phyloP scores from a whole-genome alignment of 129 eudicot genomes.

The Flaveria trinervia region DNA sequence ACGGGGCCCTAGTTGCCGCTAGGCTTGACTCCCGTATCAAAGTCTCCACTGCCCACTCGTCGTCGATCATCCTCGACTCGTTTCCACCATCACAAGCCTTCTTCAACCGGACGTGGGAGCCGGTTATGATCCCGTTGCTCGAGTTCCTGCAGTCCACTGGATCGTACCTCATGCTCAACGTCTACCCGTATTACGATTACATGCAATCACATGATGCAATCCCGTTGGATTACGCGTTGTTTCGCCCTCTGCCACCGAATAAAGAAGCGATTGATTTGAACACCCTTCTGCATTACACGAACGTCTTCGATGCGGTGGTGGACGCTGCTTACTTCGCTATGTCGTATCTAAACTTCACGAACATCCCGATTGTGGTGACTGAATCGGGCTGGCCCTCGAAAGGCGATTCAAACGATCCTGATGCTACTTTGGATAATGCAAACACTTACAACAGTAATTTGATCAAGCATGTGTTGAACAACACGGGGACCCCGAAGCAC shows the following conservation, averaged over 20 bases:
- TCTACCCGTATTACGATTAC: conserved; percentile 80
- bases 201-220: conserved; percentile 74
- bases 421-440: conserved; percentile 76
- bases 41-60: conserved; percentile 72
- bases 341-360: conserved; percentile 70
- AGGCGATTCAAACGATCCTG: conserved; percentile 72
- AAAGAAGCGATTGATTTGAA: conserved; percentile 85
- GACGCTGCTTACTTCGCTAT: conserved; percentile 92
- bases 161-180: conserved; percentile 67
- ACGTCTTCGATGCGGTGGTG: conserved; percentile 76
- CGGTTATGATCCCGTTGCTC: conserved; percentile 64
- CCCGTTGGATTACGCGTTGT: conserved; percentile 84
- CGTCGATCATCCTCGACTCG: conserved; percentile 76
- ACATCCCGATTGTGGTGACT: conserved; percentile 69
- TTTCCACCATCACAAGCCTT: conserved; percentile 93
- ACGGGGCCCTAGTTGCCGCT: conserved; percentile 79
- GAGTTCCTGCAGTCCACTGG: conserved; percentile 65
- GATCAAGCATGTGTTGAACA: conserved; percentile 61
- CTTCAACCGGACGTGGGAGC: conserved; percentile 67
- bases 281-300: conserved; percentile 74
- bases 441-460: conserved; percentile 82
- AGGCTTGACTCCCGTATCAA: conserved; percentile 64
- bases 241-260: conserved; percentile 67
- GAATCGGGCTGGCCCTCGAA: conserved; percentile 94
- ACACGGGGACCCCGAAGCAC: conserved; percentile 84